A percentile compares a stretch with the other conserved stretches of the same genome.
Conservation (phyloP, 306 rosid genomes). For the Neltuma alba region DNA sequence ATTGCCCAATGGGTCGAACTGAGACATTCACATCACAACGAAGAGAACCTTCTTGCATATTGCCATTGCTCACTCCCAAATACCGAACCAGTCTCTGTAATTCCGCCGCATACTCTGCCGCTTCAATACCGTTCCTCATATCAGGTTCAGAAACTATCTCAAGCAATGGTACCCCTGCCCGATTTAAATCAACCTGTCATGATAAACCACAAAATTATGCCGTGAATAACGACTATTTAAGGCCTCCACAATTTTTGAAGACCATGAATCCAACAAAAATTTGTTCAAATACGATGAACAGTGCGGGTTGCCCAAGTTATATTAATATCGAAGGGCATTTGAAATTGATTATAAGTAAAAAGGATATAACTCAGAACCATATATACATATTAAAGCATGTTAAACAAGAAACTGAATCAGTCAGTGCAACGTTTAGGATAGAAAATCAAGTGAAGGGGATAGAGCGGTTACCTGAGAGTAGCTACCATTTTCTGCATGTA, state of each 20-base stretch:
- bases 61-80: slow-evolving; percentile 95
- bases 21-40: slow-evolving; percentile 95
- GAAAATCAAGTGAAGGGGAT: slow-evolving; percentile 7
- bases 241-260: background rate
- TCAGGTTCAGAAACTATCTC: slow-evolving; percentile 99
- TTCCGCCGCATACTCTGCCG: slow-evolving; percentile 96
- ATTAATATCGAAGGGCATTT: background rate
- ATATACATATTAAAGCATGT: background rate
- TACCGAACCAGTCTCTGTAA: slow-evolving; percentile 89
- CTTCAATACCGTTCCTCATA: slow-evolving; percentile 95
- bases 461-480: slow-evolving; percentile 65
- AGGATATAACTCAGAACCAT: background rate
- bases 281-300: background rate
- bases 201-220: slow-evolving; percentile 23
- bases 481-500: slow-evolving; percentile 82
- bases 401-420: background rate
- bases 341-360: background rate
- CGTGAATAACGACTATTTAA: slow-evolving; percentile 5
- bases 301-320: slow-evolving; percentile 10
- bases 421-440: background rate
- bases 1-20: slow-evolving; percentile 83
- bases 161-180: slow-evolving; percentile 98
- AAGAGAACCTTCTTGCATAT: slow-evolving; percentile 98
- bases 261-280: slow-evolving; percentile 9
- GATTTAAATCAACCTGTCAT: slow-evolving; percentile 89